Evolutionary conservation across 306 rosid species (phyloP).

Genomic region (Citrullus amarus): DNA sequence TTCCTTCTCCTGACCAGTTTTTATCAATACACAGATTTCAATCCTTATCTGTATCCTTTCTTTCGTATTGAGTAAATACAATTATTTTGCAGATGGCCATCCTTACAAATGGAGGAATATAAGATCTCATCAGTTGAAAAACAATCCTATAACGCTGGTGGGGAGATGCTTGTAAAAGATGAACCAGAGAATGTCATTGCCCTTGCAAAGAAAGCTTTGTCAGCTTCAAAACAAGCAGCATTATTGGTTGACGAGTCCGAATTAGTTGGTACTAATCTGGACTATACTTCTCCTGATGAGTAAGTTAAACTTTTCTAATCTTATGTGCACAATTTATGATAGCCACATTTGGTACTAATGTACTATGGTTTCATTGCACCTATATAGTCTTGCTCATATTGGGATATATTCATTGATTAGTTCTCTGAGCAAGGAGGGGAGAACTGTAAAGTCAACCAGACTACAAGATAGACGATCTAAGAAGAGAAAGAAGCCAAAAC

Average conservation of each 20-base stretch:
- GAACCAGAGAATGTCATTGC: constrained; percentile 28
- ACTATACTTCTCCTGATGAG: constrained; percentile 34
- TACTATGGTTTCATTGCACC: constrained; percentile 9
- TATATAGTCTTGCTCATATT: constrained; percentile 20
- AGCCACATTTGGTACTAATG: background rate
- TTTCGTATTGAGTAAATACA: background rate
- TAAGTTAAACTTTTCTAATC: constrained; percentile 24
- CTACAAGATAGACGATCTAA: constrained; percentile 54
- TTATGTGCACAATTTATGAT: constrained; percentile 8
- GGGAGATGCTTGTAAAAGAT: constrained; percentile 19
- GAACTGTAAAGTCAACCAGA: constrained; percentile 51
- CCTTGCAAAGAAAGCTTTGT: constrained; percentile 67
- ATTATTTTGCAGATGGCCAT: constrained; percentile 40
- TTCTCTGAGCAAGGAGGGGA: constrained; percentile 27
- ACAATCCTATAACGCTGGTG: constrained; percentile 14
- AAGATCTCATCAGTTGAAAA: constrained; percentile 14
- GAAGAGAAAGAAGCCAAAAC: constrained; percentile 43
- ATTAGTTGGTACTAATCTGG: constrained; percentile 21
- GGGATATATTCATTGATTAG: constrained; percentile 23
- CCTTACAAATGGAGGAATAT: constrained; percentile 21
- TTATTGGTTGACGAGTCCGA: constrained; percentile 33
- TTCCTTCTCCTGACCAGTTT: background rate
- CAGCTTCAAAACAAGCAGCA: constrained; percentile 63
- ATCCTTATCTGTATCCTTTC: background rate
- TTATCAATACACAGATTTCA: background rate